Evolutionary conservation across 2,329 filamentous ascomycete species (phyloP), one percentile per base, ranked within the genome.

Genomic region (Botrytis fragariae): DNA sequence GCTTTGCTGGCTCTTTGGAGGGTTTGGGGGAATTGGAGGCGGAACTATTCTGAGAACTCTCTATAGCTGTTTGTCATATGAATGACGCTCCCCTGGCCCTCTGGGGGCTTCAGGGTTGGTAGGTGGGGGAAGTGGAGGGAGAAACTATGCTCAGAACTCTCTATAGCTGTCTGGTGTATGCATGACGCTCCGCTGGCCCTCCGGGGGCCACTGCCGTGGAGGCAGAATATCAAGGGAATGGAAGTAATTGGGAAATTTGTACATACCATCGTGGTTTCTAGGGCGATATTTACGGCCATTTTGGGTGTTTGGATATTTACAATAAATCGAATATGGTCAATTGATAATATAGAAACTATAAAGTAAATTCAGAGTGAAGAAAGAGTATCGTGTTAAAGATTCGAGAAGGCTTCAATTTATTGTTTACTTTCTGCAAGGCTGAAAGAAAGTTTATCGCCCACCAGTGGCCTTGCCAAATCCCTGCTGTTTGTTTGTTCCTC

Each of bases 221-320:
- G 18, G 44, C 25, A 37, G 44, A 39, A 7, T 35, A 25, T 14
- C 4, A 20, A 37, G 20, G 5, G 32, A 7, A 16, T 25, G 14
- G 3, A 39, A n/a, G 16, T n/a, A 3, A 25, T 14, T 10, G 37
- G 7, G 37, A 29, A 29, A 12, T 37, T 1, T 35, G 29, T 35
- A 42, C 35, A n/a, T 86, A 93, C 94, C 91, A 97, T 93, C 72
- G 92, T 91, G 73, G 95, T 98, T 78, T 97, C 93, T 69, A 98
- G 88, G 16, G 90, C 85, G 74, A 98, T 89, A 78, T 93, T 90
- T 74, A 92, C 94, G 42, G 92, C 86, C 93, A 96, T 95, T 37
- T 74, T 76, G 72, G 35, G 22, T n/a, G 32, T n/a, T 2, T 39
- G 35, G 1, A 32, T 54, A 29, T 71, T 1, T 29, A 12, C 22